Evolutionary conservation across 2,329 filamentous ascomycete species (phyloP).

Genomic region (Alternaria tenuissima): DNA sequence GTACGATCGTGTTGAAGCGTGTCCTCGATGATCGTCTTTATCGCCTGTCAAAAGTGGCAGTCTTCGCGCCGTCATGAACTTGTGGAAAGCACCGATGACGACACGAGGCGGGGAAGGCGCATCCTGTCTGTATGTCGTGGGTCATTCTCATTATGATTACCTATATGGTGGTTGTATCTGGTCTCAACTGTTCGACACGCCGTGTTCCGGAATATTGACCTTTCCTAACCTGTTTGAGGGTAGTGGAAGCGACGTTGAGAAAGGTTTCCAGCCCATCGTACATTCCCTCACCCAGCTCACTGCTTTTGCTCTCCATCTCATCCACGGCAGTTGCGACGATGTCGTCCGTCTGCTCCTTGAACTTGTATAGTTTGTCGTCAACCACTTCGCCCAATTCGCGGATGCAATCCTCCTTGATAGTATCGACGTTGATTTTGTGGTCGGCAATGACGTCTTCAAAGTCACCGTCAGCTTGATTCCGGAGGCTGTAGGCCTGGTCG

Average conservation of each 20-base stretch:
- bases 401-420: constrained; percentile 12
- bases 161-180: no score
- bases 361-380: constrained; percentile 9
- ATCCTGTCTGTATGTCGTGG: accelerated
- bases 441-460: constrained; percentile 19
- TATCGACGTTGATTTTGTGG: constrained; percentile 4
- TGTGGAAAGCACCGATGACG: no score
- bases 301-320: not conserved
- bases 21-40: no score
- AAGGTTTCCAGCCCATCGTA: not conserved
- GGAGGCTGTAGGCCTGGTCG: constrained; percentile 16
- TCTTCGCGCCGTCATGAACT: no score
- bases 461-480: constrained; percentile 12
- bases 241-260: not conserved
- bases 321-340: constrained; percentile 7
- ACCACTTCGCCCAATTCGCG: constrained; percentile 6
- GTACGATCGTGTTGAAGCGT: no score
- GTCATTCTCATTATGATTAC: no score
- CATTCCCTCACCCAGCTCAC: not conserved
- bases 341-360: constrained; percentile 6
- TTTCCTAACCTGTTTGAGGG: not conserved
- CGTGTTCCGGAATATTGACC: no score
- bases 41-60: no score
- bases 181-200: no score
- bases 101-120: no score